These are phyloP conservation scores for Hemileia vastatrix DNA, from an alignment of 1,284 basidiomycete genomes.

Conservation along the genomic window DNA sequence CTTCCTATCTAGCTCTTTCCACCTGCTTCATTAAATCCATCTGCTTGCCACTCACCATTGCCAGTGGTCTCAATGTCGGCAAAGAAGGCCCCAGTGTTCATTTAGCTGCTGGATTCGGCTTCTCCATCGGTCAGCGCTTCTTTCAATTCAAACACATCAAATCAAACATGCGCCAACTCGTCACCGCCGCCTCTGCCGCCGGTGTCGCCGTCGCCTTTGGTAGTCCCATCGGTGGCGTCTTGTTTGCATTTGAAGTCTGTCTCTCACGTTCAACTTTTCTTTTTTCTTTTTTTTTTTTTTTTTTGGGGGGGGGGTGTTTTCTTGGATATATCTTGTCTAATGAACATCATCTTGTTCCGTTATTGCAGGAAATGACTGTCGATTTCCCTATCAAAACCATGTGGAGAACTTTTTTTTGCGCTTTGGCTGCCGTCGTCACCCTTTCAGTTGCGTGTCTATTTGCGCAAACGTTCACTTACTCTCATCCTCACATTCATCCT, in stretches of 20 bases:
- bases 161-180: conserved; percentile 92
- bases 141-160: conserved; percentile 62
- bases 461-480: conserved; percentile 12
- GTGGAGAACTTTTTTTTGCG: conserved; percentile 97
- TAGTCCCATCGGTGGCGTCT: conserved; percentile 89
- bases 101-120: conserved; percentile 87
- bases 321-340: too few species aligned
- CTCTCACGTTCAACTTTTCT: neutral
- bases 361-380: conserved; percentile 89
- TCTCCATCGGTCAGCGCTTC: conserved; percentile 73
- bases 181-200: conserved; percentile 91
- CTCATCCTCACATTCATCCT: neutral
- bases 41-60: conserved; percentile 87
- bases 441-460: conserved; percentile 63
- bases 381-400: conserved; percentile 94
- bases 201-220: conserved; percentile 97
- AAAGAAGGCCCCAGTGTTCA: conserved; percentile 99
- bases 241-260: conserved; percentile 62
- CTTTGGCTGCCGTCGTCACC: conserved; percentile 89
- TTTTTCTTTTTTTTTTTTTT: conserved; percentile 4
- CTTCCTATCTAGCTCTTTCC: conserved; percentile 79
- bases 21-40: conserved; percentile 87
- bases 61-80: conserved; percentile 90
- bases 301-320: neutral
- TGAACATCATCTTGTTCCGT: neutral